Evolutionary conservation across 257 asterid species (phyloP), one percentile per base, ranked within the genome.

Genomic region (Petunia axillaris): DNA sequence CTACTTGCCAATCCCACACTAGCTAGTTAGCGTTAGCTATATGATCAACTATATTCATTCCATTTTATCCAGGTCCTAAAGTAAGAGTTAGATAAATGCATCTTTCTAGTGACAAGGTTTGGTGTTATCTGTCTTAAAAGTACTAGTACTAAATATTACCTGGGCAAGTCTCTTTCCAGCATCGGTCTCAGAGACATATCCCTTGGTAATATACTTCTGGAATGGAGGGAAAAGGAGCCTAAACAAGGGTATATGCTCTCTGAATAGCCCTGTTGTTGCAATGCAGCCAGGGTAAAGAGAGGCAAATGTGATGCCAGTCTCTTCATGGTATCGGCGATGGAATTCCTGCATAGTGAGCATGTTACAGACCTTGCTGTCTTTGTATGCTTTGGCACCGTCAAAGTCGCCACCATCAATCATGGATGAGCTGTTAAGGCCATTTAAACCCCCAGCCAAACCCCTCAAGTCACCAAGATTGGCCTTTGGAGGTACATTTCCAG

Each of bases 361-460:
- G 86, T 95, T 95, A 90, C 99, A 95, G 74, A 95, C 98, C 65
- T 95, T 95, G 90, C 99, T 95, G 76, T 95, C 99, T 85, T 95
- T 95, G 87, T 95, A 95, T 0, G 99, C 99, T 84, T 95, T 95
- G 1, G 99, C 99, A 3, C 99, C 99, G n/a, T 95, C 99, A 11
- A 92, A 95, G 0, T 87, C 93, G 4, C 93, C 97, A 1, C 99
- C 98, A 44, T 95, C 99, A 13, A 95, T 92, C 99, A 93, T 95
- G 82, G 97, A 37, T 0, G 98, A 92, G 83, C 85, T 89, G 86
- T 88, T 91, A 58, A 92, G 84, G n/a, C 96, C 98, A 14, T 84
- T 93, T 25, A 94, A 80, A 6, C 98, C 94, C 1, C 91, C 94
- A 1, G 94, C 95, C 48, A 93, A 91, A 37, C 97, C 99, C 78